Percentiles rank a stretch among this genome's conserved stretches.
phyloP scores from a whole-genome alignment of 2,329 filamentous ascomycete species.

The Cladophialophora yegresii region DNA sequence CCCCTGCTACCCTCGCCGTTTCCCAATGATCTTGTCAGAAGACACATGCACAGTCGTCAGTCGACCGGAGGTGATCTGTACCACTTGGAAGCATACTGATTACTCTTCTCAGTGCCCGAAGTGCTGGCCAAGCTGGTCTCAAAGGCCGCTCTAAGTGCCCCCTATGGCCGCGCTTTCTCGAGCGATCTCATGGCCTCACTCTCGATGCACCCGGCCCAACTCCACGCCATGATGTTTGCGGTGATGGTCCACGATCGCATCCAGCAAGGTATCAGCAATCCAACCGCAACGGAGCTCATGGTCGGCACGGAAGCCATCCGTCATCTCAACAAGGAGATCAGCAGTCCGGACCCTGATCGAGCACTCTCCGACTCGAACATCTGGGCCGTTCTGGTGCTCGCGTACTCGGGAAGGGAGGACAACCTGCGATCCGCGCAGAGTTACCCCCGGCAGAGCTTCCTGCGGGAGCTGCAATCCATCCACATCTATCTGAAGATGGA shows the following conservation, averaged over 20 bases:
- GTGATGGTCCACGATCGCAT: slow-evolving; percentile 16
- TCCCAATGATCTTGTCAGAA: slow-evolving; percentile 12
- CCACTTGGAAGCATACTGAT: background rate
- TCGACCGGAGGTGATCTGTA: background rate
- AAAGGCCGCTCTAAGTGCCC: slow-evolving; percentile 3
- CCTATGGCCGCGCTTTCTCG: slow-evolving; percentile 18
- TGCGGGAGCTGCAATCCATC: slow-evolving; percentile 43
- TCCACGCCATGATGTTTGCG: slow-evolving; percentile 21
- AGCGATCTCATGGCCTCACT: slow-evolving; percentile 11
- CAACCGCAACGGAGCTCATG: slow-evolving; percentile 11
- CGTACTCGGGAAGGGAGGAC: slow-evolving; percentile 36
- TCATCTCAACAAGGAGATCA: slow-evolving; percentile 41
- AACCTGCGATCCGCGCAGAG: slow-evolving; percentile 27
- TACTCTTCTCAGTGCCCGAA: slow-evolving; percentile 3
- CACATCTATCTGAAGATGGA: slow-evolving; percentile 42
- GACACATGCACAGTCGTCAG: slow-evolving; percentile 13
- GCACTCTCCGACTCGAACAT: slow-evolving; percentile 41
- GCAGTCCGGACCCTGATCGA: slow-evolving; percentile 36
- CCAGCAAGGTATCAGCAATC: slow-evolving; percentile 1
- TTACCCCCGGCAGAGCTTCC: slow-evolving; percentile 41
- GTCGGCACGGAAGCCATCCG: slow-evolving; percentile 38
- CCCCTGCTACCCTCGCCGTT: slow-evolving; percentile 8
- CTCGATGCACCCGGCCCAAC: slow-evolving; percentile 9
- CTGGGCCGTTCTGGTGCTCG: slow-evolving; percentile 43
- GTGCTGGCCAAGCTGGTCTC: slow-evolving; percentile 19